A percentile compares a stretch with the other conserved stretches of the same genome.
Conservation (phyloP, 768 basidiomycete genomes). For the Boletus barrowsii region DNA sequence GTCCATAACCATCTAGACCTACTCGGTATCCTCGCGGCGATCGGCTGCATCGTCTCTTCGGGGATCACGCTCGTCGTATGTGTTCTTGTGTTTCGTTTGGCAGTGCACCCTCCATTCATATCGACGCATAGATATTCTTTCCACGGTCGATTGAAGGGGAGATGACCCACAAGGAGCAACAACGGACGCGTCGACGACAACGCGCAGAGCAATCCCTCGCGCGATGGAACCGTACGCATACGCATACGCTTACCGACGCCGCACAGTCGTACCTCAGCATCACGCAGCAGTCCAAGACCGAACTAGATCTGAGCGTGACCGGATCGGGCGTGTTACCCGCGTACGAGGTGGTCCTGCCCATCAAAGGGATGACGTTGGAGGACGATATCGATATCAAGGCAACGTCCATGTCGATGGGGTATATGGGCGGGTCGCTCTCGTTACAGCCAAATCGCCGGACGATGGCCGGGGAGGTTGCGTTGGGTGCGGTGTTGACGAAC, state of each 20-base stretch:
- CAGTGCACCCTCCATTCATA: background rate
- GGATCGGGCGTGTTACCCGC: slow-evolving; percentile 8
- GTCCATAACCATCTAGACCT: slow-evolving; percentile 42
- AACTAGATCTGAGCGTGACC: background rate
- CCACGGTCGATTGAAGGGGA: slow-evolving; percentile 72
- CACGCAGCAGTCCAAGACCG: background rate
- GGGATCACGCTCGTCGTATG: slow-evolving; percentile 68
- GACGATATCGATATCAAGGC: background rate
- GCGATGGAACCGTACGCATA: background rate
- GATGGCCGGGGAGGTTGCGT: slow-evolving; percentile 19
- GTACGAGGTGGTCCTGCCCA: slow-evolving; percentile 26
- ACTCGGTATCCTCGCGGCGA: slow-evolving; percentile 51
- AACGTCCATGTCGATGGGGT: slow-evolving; percentile 8
- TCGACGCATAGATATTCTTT: slow-evolving; percentile 67
- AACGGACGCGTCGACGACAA: slow-evolving; percentile 20
- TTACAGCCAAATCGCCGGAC: slow-evolving; percentile 29
- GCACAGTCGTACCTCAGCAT: slow-evolving; percentile 14
- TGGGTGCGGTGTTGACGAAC: slow-evolving; percentile 22
- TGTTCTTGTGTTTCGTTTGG: background rate
- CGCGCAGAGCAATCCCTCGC: slow-evolving; percentile 16
- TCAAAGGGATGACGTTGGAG: slow-evolving; percentile 33
- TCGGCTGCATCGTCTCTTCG: slow-evolving; percentile 67
- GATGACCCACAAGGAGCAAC: slow-evolving; percentile 50
- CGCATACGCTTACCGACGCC: no score
- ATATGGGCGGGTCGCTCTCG: slow-evolving; percentile 2